Evolutionary conservation across 2,329 filamentous ascomycete species (phyloP).

Genomic region (Pseudocercospora crystallina): DNA sequence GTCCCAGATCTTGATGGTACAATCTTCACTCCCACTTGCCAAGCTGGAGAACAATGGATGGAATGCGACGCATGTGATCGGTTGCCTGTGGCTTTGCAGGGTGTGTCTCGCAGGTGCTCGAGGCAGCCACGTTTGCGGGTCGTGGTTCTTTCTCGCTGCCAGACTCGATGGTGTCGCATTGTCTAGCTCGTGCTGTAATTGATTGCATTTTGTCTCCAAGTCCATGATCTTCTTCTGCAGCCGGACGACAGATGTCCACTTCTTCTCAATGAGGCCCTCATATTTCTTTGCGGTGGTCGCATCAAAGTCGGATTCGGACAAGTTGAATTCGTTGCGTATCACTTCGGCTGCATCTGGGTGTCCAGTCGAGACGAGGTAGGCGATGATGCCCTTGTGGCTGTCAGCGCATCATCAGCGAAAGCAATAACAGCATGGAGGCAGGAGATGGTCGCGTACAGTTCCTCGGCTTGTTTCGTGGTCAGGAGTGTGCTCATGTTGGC

Average conservation of each 20-base stretch:
- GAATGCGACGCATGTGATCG: slow-evolving; percentile 86
- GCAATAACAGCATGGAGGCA: slow-evolving; percentile 14
- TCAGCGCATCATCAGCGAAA: slow-evolving; percentile 34
- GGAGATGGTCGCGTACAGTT: slow-evolving; percentile 64
- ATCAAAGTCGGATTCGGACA: slow-evolving; percentile 70
- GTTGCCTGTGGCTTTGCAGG: slow-evolving; percentile 76
- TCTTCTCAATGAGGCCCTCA: slow-evolving; percentile 91
- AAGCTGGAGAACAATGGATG: slow-evolving; percentile 89
- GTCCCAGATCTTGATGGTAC: slow-evolving; percentile 95
- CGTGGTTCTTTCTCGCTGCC: slow-evolving; percentile 71
- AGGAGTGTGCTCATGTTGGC: slow-evolving; percentile 70
- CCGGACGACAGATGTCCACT: slow-evolving; percentile 94
- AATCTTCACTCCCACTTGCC: slow-evolving; percentile 87
- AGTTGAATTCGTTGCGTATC: slow-evolving; percentile 72
- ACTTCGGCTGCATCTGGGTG: slow-evolving; percentile 68
- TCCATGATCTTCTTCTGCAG: slow-evolving; percentile 99
- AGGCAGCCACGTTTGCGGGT: slow-evolving; percentile 85
- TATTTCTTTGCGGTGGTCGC: slow-evolving; percentile 86
- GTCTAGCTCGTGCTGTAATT: slow-evolving; percentile 80
- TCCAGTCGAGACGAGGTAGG: slow-evolving; percentile 76
- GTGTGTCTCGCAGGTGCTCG: slow-evolving; percentile 76
- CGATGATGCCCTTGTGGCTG: slow-evolving; percentile 91
- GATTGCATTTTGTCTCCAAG: slow-evolving; percentile 71
- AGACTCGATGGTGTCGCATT: slow-evolving; percentile 77
- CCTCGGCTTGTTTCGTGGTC: slow-evolving; percentile 79